Evolutionary conservation across 2,329 filamentous ascomycete genomes (phyloP).

Genomic region (Blastomyces gilchristii): DNA sequence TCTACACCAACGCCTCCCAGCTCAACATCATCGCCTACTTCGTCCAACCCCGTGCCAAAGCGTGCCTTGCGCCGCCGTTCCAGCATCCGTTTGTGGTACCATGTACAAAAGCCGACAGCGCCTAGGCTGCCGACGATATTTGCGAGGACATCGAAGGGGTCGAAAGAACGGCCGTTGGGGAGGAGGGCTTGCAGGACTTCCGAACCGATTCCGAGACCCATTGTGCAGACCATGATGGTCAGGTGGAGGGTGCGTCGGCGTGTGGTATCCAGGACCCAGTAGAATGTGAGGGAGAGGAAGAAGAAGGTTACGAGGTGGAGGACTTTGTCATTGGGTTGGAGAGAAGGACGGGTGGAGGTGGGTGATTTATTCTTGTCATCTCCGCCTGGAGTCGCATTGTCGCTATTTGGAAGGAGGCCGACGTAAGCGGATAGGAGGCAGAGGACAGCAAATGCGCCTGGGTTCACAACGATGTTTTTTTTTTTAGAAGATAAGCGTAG

Average conservation of each 20-base stretch:
- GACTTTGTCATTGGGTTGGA: slow-evolving; percentile 74
- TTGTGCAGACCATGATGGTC: slow-evolving; percentile 69
- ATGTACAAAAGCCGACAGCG: slow-evolving; percentile 64
- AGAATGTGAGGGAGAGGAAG: slow-evolving; percentile 71
- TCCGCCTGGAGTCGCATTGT: slow-evolving; percentile 19
- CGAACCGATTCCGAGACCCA: slow-evolving; percentile 46
- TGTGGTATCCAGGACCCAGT: slow-evolving; percentile 91
- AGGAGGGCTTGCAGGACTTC: slow-evolving; percentile 53
- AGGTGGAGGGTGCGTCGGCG: slow-evolving; percentile 76
- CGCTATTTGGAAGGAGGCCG: slow-evolving; percentile 54
- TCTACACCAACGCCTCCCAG: slow-evolving; percentile 38
- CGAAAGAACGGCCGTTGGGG: slow-evolving; percentile 61
- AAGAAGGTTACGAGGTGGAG: slow-evolving; percentile 86
- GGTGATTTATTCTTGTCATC: slow-evolving; percentile 16
- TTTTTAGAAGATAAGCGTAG: slow-evolving; percentile 10
- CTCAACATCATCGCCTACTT: slow-evolving; percentile 28
- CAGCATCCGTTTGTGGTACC: slow-evolving; percentile 94
- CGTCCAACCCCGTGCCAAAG: slow-evolving; percentile 50
- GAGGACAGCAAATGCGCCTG: slow-evolving; percentile 58
- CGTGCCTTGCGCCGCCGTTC: slow-evolving; percentile 70
- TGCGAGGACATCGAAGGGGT: slow-evolving; percentile 75
- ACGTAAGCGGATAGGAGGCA: slow-evolving; percentile 66
- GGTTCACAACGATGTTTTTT: slow-evolving; percentile 11
- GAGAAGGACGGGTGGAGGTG: slow-evolving; percentile 31
- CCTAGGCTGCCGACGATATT: slow-evolving; percentile 70